Base-by-base conservation (phyloP, 2,329 filamentous ascomycete genomes). In the Nemania bipapillata region DNA sequence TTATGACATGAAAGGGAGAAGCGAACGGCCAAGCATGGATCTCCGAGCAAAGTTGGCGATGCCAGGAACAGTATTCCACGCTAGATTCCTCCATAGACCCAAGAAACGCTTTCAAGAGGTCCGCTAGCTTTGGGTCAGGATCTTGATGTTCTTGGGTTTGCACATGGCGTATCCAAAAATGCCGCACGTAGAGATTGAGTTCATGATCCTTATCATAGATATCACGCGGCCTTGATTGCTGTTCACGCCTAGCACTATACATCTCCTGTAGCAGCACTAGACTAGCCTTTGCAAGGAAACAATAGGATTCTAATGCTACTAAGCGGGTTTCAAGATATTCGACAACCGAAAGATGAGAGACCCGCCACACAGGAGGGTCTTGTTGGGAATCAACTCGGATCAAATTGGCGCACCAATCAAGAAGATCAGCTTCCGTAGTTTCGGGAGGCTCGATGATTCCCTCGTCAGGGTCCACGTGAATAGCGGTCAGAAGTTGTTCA, bases 281-380 rank as follows among this genome's bases (percentile, higher is more conserved):
- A 35, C 60, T 47, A 0, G 61, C 66, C 4, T 26, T 45, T 30
- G 5, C 1, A 22, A 64, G 35, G 26, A 69, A 50, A 53, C 68
- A 70, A 56, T 69, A 62, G 9, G 65, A 53, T 17, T 30, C 56
- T 42, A 62, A 42, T 65, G 35, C 9, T 53, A 30, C 5, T 55
- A 11, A 68, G 47, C 40, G 66, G 4, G 20, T 56, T 35, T 65
- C 66, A 22, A 68, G 64, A 35, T 65, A 65, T 45, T 68, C 66
- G 2, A 26, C 42, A 8, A 68, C 66, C 0, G 61, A 68, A 50
- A 62, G 45, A 22, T 68, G 61, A 12, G 61, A 65, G 26, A 68
- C 60, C n/a, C 66, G 47, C 66, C 61, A 68, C 4, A 61, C 35
- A 0, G 26, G 2, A 32, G 50, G 50, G 15, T 32, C 26, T 12